Conservation (phyloP, 305 asterid genomes). For the Rubia occidens region DNA sequence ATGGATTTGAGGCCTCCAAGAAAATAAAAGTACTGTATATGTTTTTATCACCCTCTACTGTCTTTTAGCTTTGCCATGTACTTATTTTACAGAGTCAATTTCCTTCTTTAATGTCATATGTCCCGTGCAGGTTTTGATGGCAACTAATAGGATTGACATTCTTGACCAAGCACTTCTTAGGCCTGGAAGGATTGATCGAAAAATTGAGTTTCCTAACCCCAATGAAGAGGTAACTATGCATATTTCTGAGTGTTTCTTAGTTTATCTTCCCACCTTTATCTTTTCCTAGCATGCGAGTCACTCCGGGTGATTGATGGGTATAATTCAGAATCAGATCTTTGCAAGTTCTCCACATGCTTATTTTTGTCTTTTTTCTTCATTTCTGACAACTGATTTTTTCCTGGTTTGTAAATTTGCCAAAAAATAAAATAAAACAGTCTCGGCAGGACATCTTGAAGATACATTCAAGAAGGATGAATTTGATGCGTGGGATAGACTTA, state of each 20-base stretch:
- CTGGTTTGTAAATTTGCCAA: not conserved
- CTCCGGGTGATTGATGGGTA: not conserved
- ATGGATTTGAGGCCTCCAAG: constrained; percentile 93
- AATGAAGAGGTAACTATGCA: constrained; percentile 57
- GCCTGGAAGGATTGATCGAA: constrained; percentile 91
- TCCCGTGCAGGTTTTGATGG: constrained; percentile 68
- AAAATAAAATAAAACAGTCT: constrained; percentile 21
- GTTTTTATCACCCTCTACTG: not conserved
- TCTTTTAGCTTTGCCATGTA: not conserved
- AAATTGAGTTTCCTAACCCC: constrained; percentile 93
- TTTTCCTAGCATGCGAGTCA: not conserved
- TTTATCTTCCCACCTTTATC: not conserved
- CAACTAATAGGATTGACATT: constrained; percentile 90
- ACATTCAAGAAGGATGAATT: constrained; percentile 74
- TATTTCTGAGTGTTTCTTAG: not conserved
- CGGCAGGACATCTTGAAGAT: constrained; percentile 72
- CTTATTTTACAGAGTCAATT: not conserved
- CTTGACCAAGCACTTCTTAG: constrained; percentile 90
- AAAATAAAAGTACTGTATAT: constrained; percentile 45
- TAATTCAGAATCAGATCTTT: not conserved
- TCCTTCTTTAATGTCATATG: not conserved
- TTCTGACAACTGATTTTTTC: not conserved
- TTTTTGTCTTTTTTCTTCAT: not conserved
- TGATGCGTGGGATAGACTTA: constrained; percentile 86
- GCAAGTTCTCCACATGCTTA: not conserved